Base-by-base conservation (phyloP, 345 rosid genomes). In the Arabis alpina region DNA sequence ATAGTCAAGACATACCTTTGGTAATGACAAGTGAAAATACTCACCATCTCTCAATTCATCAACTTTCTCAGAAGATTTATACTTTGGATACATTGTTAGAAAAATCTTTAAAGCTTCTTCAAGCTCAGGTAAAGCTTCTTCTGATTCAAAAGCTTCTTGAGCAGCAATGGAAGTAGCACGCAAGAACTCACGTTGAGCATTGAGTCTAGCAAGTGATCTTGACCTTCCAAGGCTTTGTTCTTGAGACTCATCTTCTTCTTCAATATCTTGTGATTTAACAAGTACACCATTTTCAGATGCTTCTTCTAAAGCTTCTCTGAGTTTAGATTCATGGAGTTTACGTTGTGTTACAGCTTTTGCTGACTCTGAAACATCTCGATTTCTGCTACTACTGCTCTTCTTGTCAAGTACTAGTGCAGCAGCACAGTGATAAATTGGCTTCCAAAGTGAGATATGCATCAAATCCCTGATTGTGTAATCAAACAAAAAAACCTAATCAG, bases 361-460 rank as follows among this genome's bases (percentile, higher is more conserved):
- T 14, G 64, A 24, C 50, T 60, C 64, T 51, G 66, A 62, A 10
- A 8, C 93, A 86, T 92, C 86, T 72, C 84, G 80, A 70, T 72
- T 89, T 62, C 84, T 80, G 44, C 27, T 72, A 49, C 69, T 80
- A 55, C 27, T 72, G 55, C 69, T 81, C 92, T 86, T 92, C 88
- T 92, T 92, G 83, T 91, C 96, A 36, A 94, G 77, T 63, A 90
- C 76, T 8, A 92, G 83, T 76, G 99, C 93, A 63, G 99, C 91
- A 77, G 97, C 96, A 79, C 99, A 90, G 82, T 90, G 96, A 64
- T 97, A 87, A 75, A 95, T 85, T 57, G 99, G 98, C 78, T 95
- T 95, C 99, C 99, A 95, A 74, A 90, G 80, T 76, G 95, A 95
- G 79, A 93, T 86, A 88, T 90, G 98, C 99, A 95, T 95, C 71